Conservation (phyloP, 164 flowering plant genomes). For the Chimonanthus salicifolius region DNA sequence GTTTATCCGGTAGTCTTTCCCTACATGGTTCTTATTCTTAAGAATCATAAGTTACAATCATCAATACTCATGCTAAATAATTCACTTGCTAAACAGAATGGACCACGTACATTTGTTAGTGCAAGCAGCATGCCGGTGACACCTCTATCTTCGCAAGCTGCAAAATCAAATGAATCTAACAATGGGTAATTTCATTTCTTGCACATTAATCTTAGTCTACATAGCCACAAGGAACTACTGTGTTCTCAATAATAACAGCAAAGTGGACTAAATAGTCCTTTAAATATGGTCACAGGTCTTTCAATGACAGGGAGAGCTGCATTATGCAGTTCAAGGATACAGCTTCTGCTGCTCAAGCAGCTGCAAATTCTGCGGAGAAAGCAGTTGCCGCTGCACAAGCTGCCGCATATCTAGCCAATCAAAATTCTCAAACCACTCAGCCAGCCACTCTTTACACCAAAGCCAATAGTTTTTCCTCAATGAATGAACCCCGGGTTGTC, state of each 20-base stretch:
- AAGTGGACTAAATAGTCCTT: not conserved
- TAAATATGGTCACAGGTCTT: constrained; percentile 16
- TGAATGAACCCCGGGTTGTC: constrained; percentile 4
- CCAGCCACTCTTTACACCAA: constrained; percentile 11
- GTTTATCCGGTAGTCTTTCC: not conserved
- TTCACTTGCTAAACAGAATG: constrained; percentile 39
- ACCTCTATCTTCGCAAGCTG: constrained; percentile 22
- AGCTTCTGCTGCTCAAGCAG: constrained; percentile 82
- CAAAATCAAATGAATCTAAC: constrained; percentile 25
- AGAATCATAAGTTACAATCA: no score
- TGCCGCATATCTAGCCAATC: constrained; percentile 65
- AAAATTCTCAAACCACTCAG: constrained; percentile 17
- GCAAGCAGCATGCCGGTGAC: constrained; percentile 67
- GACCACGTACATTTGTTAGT: constrained; percentile 70
- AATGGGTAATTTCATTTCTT: constrained; percentile 28
- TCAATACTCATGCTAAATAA: no score
- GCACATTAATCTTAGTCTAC: not conserved
- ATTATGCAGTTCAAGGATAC: constrained; percentile 39
- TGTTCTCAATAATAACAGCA: not conserved
- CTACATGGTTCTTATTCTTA: not conserved
- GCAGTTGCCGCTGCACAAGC: constrained; percentile 92
- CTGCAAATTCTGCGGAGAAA: constrained; percentile 65
- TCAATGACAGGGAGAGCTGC: constrained; percentile 14
- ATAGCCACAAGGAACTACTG: not conserved
- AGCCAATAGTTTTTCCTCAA: constrained; percentile 4